phyloP scores from a whole-genome alignment of 2,329 filamentous ascomycete species.

The Ascochyta pisi region DNA sequence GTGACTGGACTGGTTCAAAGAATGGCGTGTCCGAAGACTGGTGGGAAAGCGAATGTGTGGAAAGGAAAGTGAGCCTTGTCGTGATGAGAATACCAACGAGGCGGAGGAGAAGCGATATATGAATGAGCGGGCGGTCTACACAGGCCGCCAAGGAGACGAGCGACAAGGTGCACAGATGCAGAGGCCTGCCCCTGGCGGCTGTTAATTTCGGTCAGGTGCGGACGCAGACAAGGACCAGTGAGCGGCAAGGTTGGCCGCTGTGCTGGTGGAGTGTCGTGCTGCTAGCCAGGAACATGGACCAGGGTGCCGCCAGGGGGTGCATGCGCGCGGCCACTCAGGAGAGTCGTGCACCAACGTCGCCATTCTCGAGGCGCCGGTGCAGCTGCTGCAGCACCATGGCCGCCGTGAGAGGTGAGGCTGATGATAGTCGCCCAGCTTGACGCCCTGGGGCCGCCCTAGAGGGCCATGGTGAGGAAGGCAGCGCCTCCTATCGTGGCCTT shows the following conservation, averaged over 20 bases:
- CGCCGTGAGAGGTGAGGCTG: constrained; percentile 56
- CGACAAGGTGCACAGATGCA: constrained; percentile 25
- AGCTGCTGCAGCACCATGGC: constrained; percentile 55
- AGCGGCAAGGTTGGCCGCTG: constrained; percentile 22
- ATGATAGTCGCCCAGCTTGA: constrained; percentile 10
- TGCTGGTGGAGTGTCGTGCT: constrained; percentile 4
- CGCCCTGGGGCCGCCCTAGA: background rate
- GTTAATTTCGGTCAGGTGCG: constrained; percentile 47
- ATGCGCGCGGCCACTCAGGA: constrained; percentile 1
- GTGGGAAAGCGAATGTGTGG: constrained; percentile 43
- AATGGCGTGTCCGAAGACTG: constrained; percentile 44
- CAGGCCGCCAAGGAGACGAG: constrained; percentile 36
- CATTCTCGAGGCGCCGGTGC: constrained; percentile 29
- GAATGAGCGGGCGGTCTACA: constrained; percentile 38
- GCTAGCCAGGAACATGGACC: constrained; percentile 35
- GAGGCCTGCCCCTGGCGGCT: constrained; percentile 37
- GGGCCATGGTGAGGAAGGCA: constrained; percentile 5
- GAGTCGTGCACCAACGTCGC: constrained; percentile 5
- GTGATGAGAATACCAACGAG: constrained; percentile 30
- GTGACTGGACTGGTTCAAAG: constrained; percentile 47
- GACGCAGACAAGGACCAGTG: constrained; percentile 34
- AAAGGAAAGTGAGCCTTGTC: constrained; percentile 46
- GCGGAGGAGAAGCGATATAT: constrained; percentile 39
- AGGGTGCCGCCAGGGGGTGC: constrained; percentile 18
- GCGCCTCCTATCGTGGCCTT: background rate